Evolutionary conservation across 495 filamentous ascomycete species (phyloP).

Genomic region (Penicillium diatomitis): DNA sequence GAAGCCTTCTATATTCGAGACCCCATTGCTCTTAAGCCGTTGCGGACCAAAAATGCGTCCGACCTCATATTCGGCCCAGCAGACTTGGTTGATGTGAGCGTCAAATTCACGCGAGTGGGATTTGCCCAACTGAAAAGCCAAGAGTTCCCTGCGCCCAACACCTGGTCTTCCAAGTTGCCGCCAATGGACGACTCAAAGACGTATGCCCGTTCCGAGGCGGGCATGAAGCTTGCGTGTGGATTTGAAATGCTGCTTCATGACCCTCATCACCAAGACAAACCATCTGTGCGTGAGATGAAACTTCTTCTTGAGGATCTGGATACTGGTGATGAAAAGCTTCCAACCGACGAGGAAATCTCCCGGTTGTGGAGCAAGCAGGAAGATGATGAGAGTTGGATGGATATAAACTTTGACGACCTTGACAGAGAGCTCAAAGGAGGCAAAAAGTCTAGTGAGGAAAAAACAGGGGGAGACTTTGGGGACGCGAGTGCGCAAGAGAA

Average conservation of each 20-base stretch:
- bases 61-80: slow-evolving; percentile 56
- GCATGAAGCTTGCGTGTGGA: slow-evolving; percentile 84
- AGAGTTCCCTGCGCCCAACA: slow-evolving; percentile 59
- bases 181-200: slow-evolving; percentile 24
- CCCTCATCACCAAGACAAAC: slow-evolving; percentile 54
- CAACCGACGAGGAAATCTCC: slow-evolving; percentile 62
- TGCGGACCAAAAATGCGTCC: slow-evolving; percentile 41
- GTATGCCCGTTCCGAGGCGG: slow-evolving; percentile 52
- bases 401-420: slow-evolving; percentile 84
- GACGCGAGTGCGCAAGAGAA: slow-evolving; percentile 73
- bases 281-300: slow-evolving; percentile 60
- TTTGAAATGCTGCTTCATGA: slow-evolving; percentile 79
- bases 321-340: slow-evolving; percentile 50
- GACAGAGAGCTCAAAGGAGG: slow-evolving; percentile 66
- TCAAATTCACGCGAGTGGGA: slow-evolving; percentile 76
- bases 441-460: slow-evolving; percentile 22
- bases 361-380: slow-evolving; percentile 53
- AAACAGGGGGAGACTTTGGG: slow-evolving; percentile 52
- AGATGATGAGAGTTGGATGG: slow-evolving; percentile 86
- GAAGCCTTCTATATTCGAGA: slow-evolving; percentile 93
- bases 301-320: slow-evolving; percentile 65
- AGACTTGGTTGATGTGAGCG: slow-evolving; percentile 70
- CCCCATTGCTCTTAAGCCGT: slow-evolving; percentile 61
- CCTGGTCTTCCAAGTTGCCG: slow-evolving; percentile 45
- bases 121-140: slow-evolving; percentile 92